Base-by-base conservation (phyloP, 371 early-diverging fungal genomes). In the Coemansia sp. region DNA sequence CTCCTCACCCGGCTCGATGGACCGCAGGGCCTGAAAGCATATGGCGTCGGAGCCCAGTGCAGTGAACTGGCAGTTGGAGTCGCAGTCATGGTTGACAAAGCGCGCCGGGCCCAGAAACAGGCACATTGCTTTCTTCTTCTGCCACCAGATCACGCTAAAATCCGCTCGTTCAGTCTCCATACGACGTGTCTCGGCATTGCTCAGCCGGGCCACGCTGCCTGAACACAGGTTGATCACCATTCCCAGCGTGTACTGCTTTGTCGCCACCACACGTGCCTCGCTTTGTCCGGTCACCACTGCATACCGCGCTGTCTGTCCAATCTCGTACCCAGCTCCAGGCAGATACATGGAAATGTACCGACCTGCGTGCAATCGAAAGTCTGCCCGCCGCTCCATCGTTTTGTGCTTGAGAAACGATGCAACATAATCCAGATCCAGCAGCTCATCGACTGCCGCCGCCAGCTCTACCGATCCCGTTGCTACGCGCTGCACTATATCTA, bases 1-100 rank as follows among this genome's bases (percentile, higher is more conserved):
- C 69, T 97, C 98, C 61, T 94, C 90, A 26, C 95, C 95, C 37
- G 86, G 82, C 11, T 85, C 81, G 29, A 97, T 93, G 11, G 85
- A 82, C 47, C 85, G 82, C 37, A 89, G 50, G 3, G 90, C 92
- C 80, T 90, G 92, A 73, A 95, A 94, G 47, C 86, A 84, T 13
- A 97, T 87, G 16, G 83, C 82, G 59, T 87, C 82, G 18, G 81
- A 72, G 11, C 88, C 86, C 21, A 81, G 67, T 7, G 88, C 76
- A 37, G 87, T 87, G 77, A 92, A 92, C 86, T 86, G 70, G 47
- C 90, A 89, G 67, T 95, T 97, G 0, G 95, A 87, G 55, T 89
- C 82, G 78, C 98, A 97, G 74, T 97, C 97, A 78, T 97, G 98
- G 69, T 97, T 96, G 21, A 92, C 92, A 79, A 97, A 96, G 7